These are phyloP conservation scores for Skeletonema costatum DNA, from an alignment of 108 stramenopile genomes.

Conservation along the genomic window DNA sequence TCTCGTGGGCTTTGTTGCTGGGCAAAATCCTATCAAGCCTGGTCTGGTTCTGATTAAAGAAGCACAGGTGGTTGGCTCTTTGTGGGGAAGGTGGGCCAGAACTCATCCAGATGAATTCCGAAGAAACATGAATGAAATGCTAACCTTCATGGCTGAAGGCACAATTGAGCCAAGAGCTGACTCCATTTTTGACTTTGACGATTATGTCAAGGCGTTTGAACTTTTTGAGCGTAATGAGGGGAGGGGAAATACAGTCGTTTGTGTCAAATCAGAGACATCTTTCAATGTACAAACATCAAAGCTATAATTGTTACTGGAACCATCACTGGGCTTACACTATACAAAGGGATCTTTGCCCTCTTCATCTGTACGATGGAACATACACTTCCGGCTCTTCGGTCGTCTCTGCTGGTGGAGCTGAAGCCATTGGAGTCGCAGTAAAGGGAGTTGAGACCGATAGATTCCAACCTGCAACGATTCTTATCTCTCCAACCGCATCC, in stretches of 20 bases:
- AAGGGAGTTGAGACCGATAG: neutral
- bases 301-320: neutral
- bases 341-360: neutral
- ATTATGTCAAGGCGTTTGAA: slow-evolving; percentile 64
- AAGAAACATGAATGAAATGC: slow-evolving; percentile 59
- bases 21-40: slow-evolving; percentile 69
- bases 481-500: neutral
- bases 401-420: neutral
- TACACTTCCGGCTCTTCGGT: neutral
- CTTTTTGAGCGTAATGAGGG: slow-evolving; percentile 67
- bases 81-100: slow-evolving; percentile 70
- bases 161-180: slow-evolving; percentile 66
- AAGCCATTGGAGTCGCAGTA: neutral
- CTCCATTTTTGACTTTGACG: slow-evolving; percentile 49
- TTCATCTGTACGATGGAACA: neutral
- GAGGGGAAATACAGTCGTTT: slow-evolving; percentile 57
- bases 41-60: slow-evolving; percentile 52
- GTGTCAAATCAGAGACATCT: slow-evolving; percentile 23
- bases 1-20: slow-evolving; percentile 74
- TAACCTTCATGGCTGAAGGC: slow-evolving; percentile 56
- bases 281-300: neutral
- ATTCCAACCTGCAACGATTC: neutral
- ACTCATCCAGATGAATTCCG: slow-evolving; percentile 53
- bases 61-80: slow-evolving; percentile 60
- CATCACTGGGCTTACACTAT: neutral